Percentiles rank a stretch among this genome's conserved stretches.
phyloP scores from a whole-genome alignment of 495 filamentous ascomycete species.

The Parathielavia appendiculata region DNA sequence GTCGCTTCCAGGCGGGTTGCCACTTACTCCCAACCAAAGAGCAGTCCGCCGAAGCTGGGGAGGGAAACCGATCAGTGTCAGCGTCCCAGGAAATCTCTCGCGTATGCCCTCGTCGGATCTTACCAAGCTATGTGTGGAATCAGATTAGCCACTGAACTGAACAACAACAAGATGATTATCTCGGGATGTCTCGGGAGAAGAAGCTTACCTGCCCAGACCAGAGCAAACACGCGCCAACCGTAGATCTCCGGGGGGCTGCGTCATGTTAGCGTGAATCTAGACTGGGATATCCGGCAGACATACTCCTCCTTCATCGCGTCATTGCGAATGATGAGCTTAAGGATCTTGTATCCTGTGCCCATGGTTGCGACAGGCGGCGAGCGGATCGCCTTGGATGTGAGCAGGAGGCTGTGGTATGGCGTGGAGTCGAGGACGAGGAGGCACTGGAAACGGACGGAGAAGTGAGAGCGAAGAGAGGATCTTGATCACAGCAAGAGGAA shows the following conservation, averaged over 20 bases:
- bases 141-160: neutral
- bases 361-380: slow-evolving; percentile 7
- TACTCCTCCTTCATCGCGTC: slow-evolving; percentile 63
- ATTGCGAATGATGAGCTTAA: slow-evolving; percentile 65
- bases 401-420: too few species aligned
- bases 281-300: neutral
- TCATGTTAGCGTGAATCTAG: neutral
- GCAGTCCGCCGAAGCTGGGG: slow-evolving; percentile 68
- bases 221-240: slow-evolving; percentile 63
- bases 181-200: neutral
- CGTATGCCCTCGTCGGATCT: neutral
- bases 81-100: neutral
- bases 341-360: slow-evolving; percentile 30
- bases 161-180: neutral
- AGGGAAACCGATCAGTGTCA: slow-evolving; percentile 20
- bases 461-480: neutral
- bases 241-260: slow-evolving; percentile 60
- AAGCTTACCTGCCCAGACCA: slow-evolving; percentile 57
- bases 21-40: slow-evolving; percentile 55
- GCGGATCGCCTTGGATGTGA: neutral
- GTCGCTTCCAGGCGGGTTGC: neutral
- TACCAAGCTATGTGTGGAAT: neutral
- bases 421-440: neutral
- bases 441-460: neutral
- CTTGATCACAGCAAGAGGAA: neutral